Conservation (phyloP, 208 protist species). For the Leishmania arabica region DNA sequence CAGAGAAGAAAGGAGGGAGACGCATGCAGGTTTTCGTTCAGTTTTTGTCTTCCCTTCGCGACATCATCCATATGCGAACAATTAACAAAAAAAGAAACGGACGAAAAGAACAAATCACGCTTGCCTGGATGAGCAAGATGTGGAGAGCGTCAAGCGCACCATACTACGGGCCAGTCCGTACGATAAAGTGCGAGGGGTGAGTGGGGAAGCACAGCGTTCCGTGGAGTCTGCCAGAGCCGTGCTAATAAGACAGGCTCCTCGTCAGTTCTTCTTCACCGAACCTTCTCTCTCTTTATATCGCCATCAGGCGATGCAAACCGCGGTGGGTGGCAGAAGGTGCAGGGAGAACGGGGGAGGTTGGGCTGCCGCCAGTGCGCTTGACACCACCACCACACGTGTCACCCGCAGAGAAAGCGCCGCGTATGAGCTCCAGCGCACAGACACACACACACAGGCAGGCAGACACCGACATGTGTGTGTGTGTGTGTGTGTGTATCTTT, state of each 20-base stretch:
- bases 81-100: background rate
- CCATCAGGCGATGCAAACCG: background rate
- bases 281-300: background rate
- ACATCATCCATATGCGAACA: background rate
- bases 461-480: background rate
- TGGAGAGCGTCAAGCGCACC: background rate
- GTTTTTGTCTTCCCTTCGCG: too few relatives aligned
- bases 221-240: background rate
- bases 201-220: background rate
- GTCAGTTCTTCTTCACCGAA: background rate
- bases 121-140: background rate
- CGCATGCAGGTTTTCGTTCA: background rate
- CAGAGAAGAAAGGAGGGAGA: background rate
- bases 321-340: background rate
- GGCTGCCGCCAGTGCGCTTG: background rate
- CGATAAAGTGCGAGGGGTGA: background rate
- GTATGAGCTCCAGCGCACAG: background rate
- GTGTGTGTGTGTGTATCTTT: background rate
- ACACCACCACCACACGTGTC: background rate
- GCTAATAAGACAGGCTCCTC: background rate
- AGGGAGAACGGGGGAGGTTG: background rate
- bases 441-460: background rate
- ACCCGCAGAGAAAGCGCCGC: background rate
- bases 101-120: background rate
- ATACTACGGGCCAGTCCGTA: background rate